These are phyloP conservation scores for Nemophila menziesii DNA, from an alignment of 257 asterid species.

Conservation along the genomic window DNA sequence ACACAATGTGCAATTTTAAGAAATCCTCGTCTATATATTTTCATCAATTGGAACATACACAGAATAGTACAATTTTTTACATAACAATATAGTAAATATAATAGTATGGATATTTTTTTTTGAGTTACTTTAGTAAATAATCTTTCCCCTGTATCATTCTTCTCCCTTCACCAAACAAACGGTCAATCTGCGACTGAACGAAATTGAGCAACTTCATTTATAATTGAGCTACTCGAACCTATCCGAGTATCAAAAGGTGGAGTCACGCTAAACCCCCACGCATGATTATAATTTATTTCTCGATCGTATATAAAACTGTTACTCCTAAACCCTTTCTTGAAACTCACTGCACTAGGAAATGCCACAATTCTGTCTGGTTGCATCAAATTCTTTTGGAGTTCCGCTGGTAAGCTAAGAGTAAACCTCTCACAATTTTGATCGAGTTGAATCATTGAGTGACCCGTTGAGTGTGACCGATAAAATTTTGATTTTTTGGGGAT, in stretches of 20 bases:
- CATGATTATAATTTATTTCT: not conserved
- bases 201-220: conserved; percentile 11
- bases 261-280: not conserved
- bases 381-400: conserved; percentile 12
- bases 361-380: conserved; percentile 8
- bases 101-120: too few relatives aligned
- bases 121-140: conserved; percentile 10
- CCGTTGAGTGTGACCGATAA: conserved; percentile 19
- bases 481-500: conserved; percentile 5
- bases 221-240: too few relatives aligned
- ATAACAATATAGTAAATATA: too few relatives aligned
- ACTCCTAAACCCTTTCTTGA: too few relatives aligned
- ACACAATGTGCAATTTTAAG: too few relatives aligned
- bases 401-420: conserved; percentile 23
- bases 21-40: too few relatives aligned
- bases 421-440: conserved; percentile 15
- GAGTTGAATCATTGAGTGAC: conserved; percentile 17
- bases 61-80: too few relatives aligned
- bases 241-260: conserved; percentile 13
- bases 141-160: conserved; percentile 13
- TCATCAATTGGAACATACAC: too few relatives aligned
- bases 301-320: conserved; percentile 8
- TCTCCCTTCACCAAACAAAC: conserved; percentile 11
- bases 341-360: conserved; percentile 16
- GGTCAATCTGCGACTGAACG: conserved; percentile 17